Conservation (phyloP, 805 yeast species). For the Barnettozyma populi region DNA sequence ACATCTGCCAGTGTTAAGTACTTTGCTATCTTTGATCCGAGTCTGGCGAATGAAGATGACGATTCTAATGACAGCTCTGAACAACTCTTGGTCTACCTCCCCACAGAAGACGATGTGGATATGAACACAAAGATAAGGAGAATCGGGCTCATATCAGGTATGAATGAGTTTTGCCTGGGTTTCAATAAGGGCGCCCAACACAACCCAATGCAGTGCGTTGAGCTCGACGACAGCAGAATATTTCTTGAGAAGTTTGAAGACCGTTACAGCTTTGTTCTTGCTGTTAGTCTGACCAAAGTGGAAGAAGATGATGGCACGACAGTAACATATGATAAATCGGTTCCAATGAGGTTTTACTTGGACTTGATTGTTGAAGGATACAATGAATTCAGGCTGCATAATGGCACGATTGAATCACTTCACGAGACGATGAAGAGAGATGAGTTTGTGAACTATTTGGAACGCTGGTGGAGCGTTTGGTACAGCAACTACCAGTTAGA, state of each 20-base stretch:
- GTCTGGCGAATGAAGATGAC: constrained; percentile 25
- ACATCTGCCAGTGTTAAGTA: constrained; percentile 20
- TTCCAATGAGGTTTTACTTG: constrained; percentile 26
- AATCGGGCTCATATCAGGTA: constrained; percentile 40
- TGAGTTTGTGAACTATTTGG: constrained; percentile 16
- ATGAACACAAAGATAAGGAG: constrained; percentile 32
- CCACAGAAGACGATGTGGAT: constrained; percentile 14
- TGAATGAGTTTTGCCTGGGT: constrained; percentile 13
- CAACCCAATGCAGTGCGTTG: constrained; percentile 17
- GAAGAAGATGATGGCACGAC: constrained; percentile 13
- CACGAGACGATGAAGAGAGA: constrained; percentile 15
- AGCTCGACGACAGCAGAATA: constrained; percentile 25
- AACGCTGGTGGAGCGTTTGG: constrained; percentile 36
- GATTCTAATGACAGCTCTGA: constrained; percentile 13
- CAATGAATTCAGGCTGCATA: constrained; percentile 22
- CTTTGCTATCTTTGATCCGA: constrained; percentile 36
- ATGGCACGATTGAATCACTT: constrained; percentile 18
- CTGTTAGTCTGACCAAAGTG: constrained; percentile 17
- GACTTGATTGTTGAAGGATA: constrained; percentile 24
- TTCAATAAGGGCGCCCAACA: constrained; percentile 4
- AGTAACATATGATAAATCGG: constrained; percentile 8
- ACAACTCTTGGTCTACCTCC: constrained; percentile 31
- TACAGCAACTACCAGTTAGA: constrained; percentile 23
- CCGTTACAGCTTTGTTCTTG: constrained; percentile 23
- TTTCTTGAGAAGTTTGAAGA: constrained; percentile 27